Conservation (phyloP, 1,139 yeast species). For the Diutina siamensis region DNA sequence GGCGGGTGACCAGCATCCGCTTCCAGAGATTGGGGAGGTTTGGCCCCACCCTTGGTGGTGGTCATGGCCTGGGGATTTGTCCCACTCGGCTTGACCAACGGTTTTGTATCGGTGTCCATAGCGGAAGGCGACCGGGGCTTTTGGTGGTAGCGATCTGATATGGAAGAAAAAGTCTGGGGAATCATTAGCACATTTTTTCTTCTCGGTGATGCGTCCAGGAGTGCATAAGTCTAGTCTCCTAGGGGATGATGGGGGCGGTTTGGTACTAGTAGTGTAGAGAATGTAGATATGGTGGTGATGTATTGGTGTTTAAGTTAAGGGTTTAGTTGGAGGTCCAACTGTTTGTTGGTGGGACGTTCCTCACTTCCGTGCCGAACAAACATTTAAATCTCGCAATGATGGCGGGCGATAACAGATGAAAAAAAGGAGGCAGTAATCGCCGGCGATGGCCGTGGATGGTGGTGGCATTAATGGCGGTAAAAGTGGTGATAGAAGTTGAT, state of each 20-base stretch:
- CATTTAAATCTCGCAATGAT: too few species aligned
- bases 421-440: too few species aligned
- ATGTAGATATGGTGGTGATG: too few species aligned
- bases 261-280: too few species aligned
- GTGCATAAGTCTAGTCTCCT: neutral
- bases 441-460: too few species aligned
- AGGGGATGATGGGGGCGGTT: too few species aligned
- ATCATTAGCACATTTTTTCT: neutral
- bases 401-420: too few species aligned
- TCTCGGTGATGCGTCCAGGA: neutral
- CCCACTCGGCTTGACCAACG: neutral
- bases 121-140: neutral
- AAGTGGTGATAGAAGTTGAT: too few species aligned
- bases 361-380: too few species aligned
- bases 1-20: neutral
- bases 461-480: too few species aligned
- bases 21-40: neutral
- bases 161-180: neutral
- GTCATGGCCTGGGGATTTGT: neutral
- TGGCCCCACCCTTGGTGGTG: neutral
- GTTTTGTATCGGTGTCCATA: neutral
- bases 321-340: neutral
- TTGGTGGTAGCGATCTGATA: neutral
- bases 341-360: too few species aligned
- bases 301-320: too few species aligned